Base-by-base conservation (phyloP, 2,329 filamentous ascomycete species). In the Kalmusia sp. region DNA sequence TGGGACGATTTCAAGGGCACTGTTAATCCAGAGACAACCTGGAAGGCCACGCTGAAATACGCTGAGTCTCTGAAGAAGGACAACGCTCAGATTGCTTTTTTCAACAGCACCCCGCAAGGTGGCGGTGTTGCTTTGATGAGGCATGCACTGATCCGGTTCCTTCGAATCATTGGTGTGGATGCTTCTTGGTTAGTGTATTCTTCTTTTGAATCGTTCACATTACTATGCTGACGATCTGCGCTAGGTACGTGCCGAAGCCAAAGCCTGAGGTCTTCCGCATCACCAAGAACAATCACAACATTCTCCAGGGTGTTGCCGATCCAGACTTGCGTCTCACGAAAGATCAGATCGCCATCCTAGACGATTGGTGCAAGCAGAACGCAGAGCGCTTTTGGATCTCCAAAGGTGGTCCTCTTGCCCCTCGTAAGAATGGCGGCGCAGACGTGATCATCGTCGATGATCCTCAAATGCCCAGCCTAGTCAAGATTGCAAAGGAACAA, bases 271-370 rank as follows among this genome's bases (percentile, higher is more conserved):
- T 93, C 9, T 95, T 95, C 74, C 83, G 90, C 45, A 88, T 91
- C 73, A 95, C 91, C 61, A 95, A 95, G 77, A 92, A 89, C 61
- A 89, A 92, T 63, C 91, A 95, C 83, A 95, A 95, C 74, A 93
- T 93, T 59, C 84, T 95, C 2, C 91, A 95, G 75, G 91, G 90
- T 7, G 90, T 93, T 35, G 86, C 86, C 34, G 79, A 82, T 22
- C 83, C 85, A 0, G 82, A 84, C 2, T 83, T 90, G 61, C 82
- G 85, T n/a, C 80, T 93, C 27, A 84, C 81, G 0, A 62, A 78
- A 1, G 82, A 88, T 2, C 84, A 90, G 52, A 86, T 87, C 63
- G 71, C 77, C 1, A 75, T 79, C n/a, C 84, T 93, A 46, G 82
- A 82, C 8, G 82, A 86, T 40, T 95, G 91, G 91, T 87, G 90